Conservation (phyloP, 78 protist species). For the Bodo saltans region DNA sequence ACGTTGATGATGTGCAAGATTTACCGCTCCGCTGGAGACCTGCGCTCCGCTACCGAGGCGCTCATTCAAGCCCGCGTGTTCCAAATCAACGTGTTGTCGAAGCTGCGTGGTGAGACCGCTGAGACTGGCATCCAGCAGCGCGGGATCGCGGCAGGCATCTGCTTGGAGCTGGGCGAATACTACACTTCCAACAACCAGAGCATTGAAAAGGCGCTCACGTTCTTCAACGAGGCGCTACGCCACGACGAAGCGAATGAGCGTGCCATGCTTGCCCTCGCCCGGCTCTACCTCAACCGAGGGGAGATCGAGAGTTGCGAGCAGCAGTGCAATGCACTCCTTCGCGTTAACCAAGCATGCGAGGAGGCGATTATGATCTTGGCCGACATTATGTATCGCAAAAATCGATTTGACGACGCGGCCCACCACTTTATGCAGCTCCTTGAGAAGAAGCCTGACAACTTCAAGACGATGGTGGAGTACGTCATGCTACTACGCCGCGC, state of each 20-base stretch:
- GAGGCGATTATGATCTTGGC: constrained; percentile 67
- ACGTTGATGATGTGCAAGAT: neutral
- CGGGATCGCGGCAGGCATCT: constrained; percentile 4
- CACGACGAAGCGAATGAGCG: constrained; percentile 24
- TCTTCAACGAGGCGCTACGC: constrained; percentile 48
- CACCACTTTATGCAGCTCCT: constrained; percentile 54
- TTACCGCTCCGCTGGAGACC: neutral
- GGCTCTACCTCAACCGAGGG: constrained; percentile 31
- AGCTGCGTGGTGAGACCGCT: constrained; percentile 30
- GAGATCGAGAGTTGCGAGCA: constrained; percentile 47
- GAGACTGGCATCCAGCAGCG: constrained; percentile 4
- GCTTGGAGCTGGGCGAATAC: constrained; percentile 36
- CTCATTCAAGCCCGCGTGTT: constrained; percentile 7
- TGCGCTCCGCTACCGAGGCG: neutral
- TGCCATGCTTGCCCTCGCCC: constrained; percentile 52
- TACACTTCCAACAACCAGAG: neutral
- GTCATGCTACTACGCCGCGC: constrained; percentile 56
- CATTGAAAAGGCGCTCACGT: constrained; percentile 22
- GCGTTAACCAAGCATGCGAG: constrained; percentile 37
- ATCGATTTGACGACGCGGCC: constrained; percentile 45
- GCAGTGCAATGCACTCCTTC: constrained; percentile 42
- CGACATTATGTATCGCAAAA: constrained; percentile 53
- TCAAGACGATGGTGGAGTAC: constrained; percentile 43
- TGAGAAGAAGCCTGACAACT: constrained; percentile 46
- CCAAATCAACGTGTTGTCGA: constrained; percentile 12